Evolutionary conservation across 768 basidiomycete species (phyloP).

Genomic region (Neoboletus subvelutipes): DNA sequence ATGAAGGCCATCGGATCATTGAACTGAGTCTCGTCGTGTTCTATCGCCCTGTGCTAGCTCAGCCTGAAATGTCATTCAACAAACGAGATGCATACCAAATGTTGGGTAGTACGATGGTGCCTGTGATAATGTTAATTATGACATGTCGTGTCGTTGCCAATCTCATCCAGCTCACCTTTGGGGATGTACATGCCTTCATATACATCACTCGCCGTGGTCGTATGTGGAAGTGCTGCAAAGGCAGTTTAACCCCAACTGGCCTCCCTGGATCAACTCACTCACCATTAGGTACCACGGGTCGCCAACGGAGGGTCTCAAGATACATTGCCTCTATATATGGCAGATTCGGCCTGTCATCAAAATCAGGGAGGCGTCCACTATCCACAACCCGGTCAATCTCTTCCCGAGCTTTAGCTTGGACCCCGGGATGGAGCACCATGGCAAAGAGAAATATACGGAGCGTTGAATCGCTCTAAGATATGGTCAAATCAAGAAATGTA

Average conservation of each 20-base stretch:
- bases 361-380: conserved; percentile 26
- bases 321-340: conserved; percentile 34
- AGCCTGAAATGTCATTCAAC: neutral
- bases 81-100: conserved; percentile 19
- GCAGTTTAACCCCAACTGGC: neutral
- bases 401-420: conserved; percentile 31
- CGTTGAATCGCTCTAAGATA: conserved; percentile 12
- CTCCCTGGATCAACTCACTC: conserved; percentile 1
- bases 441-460: conserved; percentile 30
- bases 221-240: conserved; percentile 23
- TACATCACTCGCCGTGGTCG: conserved; percentile 24
- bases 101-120: conserved; percentile 23
- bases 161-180: conserved; percentile 18
- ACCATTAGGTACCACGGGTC: conserved; percentile 30
- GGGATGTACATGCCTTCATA: conserved; percentile 33
- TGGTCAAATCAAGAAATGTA: neutral
- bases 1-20: conserved; percentile 51
- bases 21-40: conserved; percentile 51
- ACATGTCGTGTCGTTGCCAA: neutral
- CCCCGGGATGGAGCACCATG: conserved; percentile 34
- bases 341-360: conserved; percentile 27
- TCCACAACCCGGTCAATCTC: conserved; percentile 36
- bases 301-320: conserved; percentile 35
- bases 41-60: conserved; percentile 38
- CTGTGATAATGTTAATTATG: conserved; percentile 2